Percentiles rank a stretch among this genome's conserved stretches.
These are phyloP conservation scores for Trametes sanguinea DNA, from an alignment of 768 basidiomycete genomes.

Conservation along the genomic window DNA sequence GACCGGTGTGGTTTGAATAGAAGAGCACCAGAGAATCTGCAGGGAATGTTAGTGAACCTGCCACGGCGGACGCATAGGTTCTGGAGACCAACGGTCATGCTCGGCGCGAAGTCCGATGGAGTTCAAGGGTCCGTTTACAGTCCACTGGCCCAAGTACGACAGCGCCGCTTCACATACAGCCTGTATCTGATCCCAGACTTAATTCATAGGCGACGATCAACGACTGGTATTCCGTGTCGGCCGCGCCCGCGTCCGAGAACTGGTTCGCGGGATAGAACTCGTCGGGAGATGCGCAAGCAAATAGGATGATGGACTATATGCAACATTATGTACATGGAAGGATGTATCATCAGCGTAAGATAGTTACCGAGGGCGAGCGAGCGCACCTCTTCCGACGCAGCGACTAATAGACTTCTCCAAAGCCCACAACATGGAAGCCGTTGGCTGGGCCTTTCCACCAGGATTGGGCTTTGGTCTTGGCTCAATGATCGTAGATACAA, in stretches of 20 bases:
- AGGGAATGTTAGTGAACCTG: not conserved
- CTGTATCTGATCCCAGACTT: conserved; percentile 27
- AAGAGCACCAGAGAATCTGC: conserved; percentile 44
- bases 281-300: conserved; percentile 50
- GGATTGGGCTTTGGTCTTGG: conserved; percentile 28
- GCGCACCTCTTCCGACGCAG: conserved; percentile 33
- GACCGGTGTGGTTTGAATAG: conserved; percentile 44
- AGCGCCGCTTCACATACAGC: conserved; percentile 41
- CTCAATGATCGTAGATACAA: conserved; percentile 36
- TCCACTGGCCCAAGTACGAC: conserved; percentile 55
- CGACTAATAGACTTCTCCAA: conserved; percentile 37
- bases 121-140: conserved; percentile 48
- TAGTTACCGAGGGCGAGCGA: not conserved
- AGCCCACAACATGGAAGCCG: conserved; percentile 32
- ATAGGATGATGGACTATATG: conserved; percentile 36
- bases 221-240: conserved; percentile 38
- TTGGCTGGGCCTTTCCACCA: conserved; percentile 36
- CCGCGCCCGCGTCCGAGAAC: conserved; percentile 19
- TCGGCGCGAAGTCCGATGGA: conserved; percentile 49
- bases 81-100: conserved; percentile 44
- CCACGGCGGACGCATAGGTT: not conserved
- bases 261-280: conserved; percentile 32
- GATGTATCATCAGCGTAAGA: not conserved
- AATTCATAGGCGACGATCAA: conserved; percentile 45
- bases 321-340: not conserved